A percentile compares a stretch with the other conserved stretches of the same genome.
Evolutionary conservation across 768 basidiomycete species (phyloP).

Genomic region (Russula abietina): DNA sequence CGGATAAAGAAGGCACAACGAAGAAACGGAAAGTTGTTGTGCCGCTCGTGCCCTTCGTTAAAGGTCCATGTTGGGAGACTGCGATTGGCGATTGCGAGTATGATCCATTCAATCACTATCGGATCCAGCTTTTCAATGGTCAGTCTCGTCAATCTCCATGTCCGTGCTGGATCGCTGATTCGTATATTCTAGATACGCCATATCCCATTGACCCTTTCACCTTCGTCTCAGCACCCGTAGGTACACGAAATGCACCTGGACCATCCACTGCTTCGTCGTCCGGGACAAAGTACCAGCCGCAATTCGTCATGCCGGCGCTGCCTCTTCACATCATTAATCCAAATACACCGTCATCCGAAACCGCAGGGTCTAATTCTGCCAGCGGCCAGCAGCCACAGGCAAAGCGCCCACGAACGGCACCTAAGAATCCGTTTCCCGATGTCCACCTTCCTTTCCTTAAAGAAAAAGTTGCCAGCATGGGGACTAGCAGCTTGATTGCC

Average conservation of each 20-base stretch:
- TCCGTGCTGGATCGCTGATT: neutral
- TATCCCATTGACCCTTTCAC: constrained; percentile 74
- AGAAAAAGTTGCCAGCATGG: constrained; percentile 53
- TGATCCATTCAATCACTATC: constrained; percentile 66
- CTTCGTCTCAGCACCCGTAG: constrained; percentile 49
- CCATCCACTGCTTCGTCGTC: constrained; percentile 22
- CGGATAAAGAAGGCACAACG: constrained; percentile 58
- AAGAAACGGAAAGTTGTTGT: constrained; percentile 76
- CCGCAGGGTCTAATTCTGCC: constrained; percentile 20
- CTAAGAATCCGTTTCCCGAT: constrained; percentile 66
- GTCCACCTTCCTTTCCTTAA: constrained; percentile 54
- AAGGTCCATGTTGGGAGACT: constrained; percentile 79
- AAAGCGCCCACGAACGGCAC: constrained; percentile 26
- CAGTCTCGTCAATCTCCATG: constrained; percentile 23
- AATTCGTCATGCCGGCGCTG: constrained; percentile 41
- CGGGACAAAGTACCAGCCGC: constrained; percentile 27
- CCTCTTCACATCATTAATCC: constrained; percentile 27
- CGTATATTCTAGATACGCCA: constrained; percentile 50
- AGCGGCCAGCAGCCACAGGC: constrained; percentile 23
- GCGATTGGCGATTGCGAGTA: constrained; percentile 59
- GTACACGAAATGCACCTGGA: constrained; percentile 35
- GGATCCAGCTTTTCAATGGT: constrained; percentile 85
- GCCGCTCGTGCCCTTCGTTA: constrained; percentile 72
- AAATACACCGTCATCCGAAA: constrained; percentile 8
- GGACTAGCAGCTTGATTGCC: constrained; percentile 55